A percentile compares a stretch with the other conserved stretches of the same genome.
Evolutionary conservation across 257 asterid genomes (phyloP).

Genomic region (Asclepias syriaca): DNA sequence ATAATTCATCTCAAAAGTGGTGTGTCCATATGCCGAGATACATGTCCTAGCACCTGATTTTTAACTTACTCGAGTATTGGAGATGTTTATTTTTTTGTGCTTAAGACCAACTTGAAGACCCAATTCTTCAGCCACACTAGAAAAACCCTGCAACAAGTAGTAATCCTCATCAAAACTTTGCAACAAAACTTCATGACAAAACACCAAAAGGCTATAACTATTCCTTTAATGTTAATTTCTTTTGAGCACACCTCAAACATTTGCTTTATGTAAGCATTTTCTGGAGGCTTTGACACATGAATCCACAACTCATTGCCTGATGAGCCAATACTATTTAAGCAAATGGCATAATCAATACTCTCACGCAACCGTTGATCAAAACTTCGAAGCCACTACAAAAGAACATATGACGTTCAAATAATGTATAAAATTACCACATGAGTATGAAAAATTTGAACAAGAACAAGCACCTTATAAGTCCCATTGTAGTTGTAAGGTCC

Average conservation of each 20-base stretch:
- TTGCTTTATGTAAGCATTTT: slow-evolving; percentile 69
- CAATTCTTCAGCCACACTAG: slow-evolving; percentile 68
- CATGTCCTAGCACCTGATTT: not conserved
- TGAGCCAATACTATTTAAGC: slow-evolving; percentile 93
- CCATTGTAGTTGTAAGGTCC: slow-evolving; percentile 95
- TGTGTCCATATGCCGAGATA: not conserved
- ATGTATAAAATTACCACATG: slow-evolving; percentile 6
- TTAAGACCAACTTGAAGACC: slow-evolving; percentile 80
- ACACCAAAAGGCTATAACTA: slow-evolving; percentile 2
- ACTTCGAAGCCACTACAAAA: slow-evolving; percentile 81
- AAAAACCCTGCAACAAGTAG: slow-evolving; percentile 59
- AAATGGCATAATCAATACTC: slow-evolving; percentile 84
- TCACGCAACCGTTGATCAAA: slow-evolving; percentile 87
- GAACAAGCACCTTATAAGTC: slow-evolving; percentile 58
- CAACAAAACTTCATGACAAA: slow-evolving; percentile 8
- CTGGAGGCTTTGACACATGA: slow-evolving; percentile 96
- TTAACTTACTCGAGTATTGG: slow-evolving; percentile 83
- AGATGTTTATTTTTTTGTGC: slow-evolving; percentile 97
- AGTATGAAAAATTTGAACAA: not conserved
- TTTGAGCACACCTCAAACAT: slow-evolving; percentile 63
- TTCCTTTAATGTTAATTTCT: not conserved
- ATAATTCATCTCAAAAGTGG: not conserved
- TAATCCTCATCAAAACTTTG: slow-evolving; percentile 16
- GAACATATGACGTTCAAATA: slow-evolving; percentile 25
- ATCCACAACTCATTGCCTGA: slow-evolving; percentile 50